Evolutionary conservation across 192 early-diverging fungal genomes (phyloP), one percentile per base, ranked within the genome.

Genomic region (Neocallimastix lanati): DNA sequence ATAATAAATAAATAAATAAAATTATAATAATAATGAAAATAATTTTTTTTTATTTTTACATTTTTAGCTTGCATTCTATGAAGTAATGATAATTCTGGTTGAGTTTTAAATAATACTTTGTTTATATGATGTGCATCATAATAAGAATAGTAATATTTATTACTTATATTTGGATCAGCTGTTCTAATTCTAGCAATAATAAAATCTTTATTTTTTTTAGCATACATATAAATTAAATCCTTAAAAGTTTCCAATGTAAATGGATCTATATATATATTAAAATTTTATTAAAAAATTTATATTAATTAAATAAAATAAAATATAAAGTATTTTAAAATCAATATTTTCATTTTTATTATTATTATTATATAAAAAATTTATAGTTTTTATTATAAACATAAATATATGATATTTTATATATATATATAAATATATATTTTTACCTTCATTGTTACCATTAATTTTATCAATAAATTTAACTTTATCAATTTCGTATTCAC

Each of bases 61-160:
- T 93, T 93, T 58, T 89, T 89, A 0, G 92, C 92, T 82, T 88
- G 88, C 92, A 93, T 93, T 18, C 92, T 82, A 78, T 93, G 92
- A 81, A 93, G 80, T 29, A 93, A 83, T 11, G 91, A 91, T 77
- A 91, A 89, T 78, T 92, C 91, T 12, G 91, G 92, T 81, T 93
- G 92, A 0, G 92, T 93, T 28, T 91, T 78, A 78, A 93, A 93
- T 29, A 93, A 81, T 28, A 92, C 90, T 83, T 92, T 93, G 83
- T 93, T 93, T 79, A 93, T 92, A 29, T 92, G 88, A 77, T 93
- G 92, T 13, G 90, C 92, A 0, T 87, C 83, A 80, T 93, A 93
- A 76, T 92, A 91, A 0, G 86, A 88, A 80, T 93, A 89, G 78
- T 91, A 93, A 16, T 85, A 84, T 29, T 86, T 87, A 76, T 38